Conservation (phyloP, 345 rosid genomes). For the Sisymbrium irio region DNA sequence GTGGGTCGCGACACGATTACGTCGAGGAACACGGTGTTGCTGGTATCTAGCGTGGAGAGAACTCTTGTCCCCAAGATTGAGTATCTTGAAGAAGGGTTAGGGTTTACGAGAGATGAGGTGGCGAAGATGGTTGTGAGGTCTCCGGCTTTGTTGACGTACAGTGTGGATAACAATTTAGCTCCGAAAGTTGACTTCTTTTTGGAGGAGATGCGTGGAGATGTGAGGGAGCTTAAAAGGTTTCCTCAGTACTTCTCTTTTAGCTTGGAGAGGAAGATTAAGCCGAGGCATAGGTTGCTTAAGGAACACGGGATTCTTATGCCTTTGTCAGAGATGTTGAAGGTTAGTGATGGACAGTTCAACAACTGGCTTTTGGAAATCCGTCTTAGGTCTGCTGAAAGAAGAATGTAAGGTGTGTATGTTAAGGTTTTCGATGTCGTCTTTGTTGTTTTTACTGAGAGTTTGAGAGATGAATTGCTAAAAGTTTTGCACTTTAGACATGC, state of each 20-base stretch:
- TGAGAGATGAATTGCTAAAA: conserved; percentile 18
- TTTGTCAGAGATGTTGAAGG: conserved; percentile 67
- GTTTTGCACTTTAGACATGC: not conserved
- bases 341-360: conserved; percentile 76
- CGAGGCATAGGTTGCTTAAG: conserved; percentile 61
- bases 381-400: conserved; percentile 36
- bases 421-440: not conserved
- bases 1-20: conserved; percentile 42
- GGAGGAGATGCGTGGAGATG: conserved; percentile 60
- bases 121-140: conserved; percentile 71
- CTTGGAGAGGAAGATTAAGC: conserved; percentile 81
- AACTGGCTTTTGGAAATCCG: conserved; percentile 56
- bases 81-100: conserved; percentile 48
- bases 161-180: conserved; percentile 63
- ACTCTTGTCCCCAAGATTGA: conserved; percentile 61
- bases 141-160: conserved; percentile 66
- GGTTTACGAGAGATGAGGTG: conserved; percentile 54
- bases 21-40: conserved; percentile 52
- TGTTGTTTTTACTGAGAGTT: not conserved
- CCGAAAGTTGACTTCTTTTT: conserved; percentile 65
- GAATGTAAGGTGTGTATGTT: conserved; percentile 8
- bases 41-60: conserved; percentile 60
- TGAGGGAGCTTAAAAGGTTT: conserved; percentile 60
- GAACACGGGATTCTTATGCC: conserved; percentile 57
- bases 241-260: conserved; percentile 94